phyloP scores from a whole-genome alignment of 1,284 basidiomycete genomes.

The Apiotrichum siamense region DNA sequence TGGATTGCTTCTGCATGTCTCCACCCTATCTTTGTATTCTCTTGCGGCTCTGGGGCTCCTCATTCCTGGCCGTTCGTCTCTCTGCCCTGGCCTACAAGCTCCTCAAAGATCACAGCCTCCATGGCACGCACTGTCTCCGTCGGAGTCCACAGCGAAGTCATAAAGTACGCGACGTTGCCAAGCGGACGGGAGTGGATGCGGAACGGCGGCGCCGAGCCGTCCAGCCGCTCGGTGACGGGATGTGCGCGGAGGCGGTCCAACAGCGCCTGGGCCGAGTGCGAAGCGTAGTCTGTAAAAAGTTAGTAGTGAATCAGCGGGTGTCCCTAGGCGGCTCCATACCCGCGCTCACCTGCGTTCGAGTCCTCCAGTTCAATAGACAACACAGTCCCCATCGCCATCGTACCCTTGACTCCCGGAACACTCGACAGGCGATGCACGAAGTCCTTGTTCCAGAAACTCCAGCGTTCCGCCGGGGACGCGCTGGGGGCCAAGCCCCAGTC shows the following conservation, averaged over 20 bases:
- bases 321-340: too few relatives aligned
- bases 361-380: conserved; percentile 73
- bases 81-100: conserved; percentile 11
- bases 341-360: conserved; percentile 55
- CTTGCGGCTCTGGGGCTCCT: too few relatives aligned
- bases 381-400: conserved; percentile 84
- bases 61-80: too few relatives aligned
- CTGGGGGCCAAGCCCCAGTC: conserved; percentile 50
- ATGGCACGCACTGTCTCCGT: conserved; percentile 37
- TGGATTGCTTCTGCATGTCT: too few relatives aligned
- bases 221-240: conserved; percentile 16
- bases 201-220: conserved; percentile 48
- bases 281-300: conserved; percentile 60
- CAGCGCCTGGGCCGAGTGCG: conserved; percentile 60
- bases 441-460: conserved; percentile 81
- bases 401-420: conserved; percentile 59
- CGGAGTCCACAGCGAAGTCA: conserved; percentile 64
- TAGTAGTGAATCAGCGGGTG: background rate
- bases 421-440: conserved; percentile 65
- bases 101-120: conserved; percentile 31
- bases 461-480: conserved; percentile 51
- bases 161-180: conserved; percentile 90
- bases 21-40: too few relatives aligned
- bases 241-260: conserved; percentile 48
- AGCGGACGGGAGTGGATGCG: conserved; percentile 81